These are phyloP conservation scores for Neotropicomus parvogracilis DNA, from an alignment of 1,284 basidiomycete species.

Conservation along the genomic window DNA sequence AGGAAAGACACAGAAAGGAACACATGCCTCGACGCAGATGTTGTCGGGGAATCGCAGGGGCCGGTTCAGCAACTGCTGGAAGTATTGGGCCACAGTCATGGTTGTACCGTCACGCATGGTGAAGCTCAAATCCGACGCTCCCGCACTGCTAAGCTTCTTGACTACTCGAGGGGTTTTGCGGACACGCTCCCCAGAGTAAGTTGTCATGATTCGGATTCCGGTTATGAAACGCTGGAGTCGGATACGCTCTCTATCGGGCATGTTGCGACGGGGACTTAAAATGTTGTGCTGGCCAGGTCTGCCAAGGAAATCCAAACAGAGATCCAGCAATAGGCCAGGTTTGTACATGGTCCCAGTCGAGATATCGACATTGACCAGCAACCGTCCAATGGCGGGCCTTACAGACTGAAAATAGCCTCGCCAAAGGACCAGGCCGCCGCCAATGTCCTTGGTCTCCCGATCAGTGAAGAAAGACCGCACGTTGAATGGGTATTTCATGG, in stretches of 20 bases:
- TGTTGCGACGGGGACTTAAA: conserved; percentile 42
- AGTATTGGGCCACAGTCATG: conserved; percentile 63
- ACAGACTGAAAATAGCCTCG: conserved; percentile 76
- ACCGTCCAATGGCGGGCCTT: conserved; percentile 59
- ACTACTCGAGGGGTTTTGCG: conserved; percentile 47
- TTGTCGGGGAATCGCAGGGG: conserved; percentile 54
- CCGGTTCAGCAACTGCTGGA: conserved; percentile 46
- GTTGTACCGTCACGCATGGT: conserved; percentile 49
- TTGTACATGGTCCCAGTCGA: conserved; percentile 75
- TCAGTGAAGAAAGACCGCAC: conserved; percentile 73
- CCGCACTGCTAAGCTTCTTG: conserved; percentile 49
- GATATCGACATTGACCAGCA: conserved; percentile 77
- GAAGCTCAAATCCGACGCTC: conserved; percentile 52
- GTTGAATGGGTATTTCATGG: conserved; percentile 68
- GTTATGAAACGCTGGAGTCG: conserved; percentile 59
- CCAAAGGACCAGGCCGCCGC: conserved; percentile 65
- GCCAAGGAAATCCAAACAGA: conserved; percentile 57
- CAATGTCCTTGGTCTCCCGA: conserved; percentile 61
- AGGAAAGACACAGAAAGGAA: not conserved
- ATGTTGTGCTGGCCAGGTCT: conserved; percentile 36
- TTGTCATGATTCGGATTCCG: conserved; percentile 53
- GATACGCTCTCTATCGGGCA: conserved; percentile 57
- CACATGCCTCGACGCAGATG: conserved; percentile 59
- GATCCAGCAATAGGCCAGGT: conserved; percentile 43
- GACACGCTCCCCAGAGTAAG: conserved; percentile 35